Conservation (phyloP, 1,284 basidiomycete genomes). For the Puccinia novopanici region DNA sequence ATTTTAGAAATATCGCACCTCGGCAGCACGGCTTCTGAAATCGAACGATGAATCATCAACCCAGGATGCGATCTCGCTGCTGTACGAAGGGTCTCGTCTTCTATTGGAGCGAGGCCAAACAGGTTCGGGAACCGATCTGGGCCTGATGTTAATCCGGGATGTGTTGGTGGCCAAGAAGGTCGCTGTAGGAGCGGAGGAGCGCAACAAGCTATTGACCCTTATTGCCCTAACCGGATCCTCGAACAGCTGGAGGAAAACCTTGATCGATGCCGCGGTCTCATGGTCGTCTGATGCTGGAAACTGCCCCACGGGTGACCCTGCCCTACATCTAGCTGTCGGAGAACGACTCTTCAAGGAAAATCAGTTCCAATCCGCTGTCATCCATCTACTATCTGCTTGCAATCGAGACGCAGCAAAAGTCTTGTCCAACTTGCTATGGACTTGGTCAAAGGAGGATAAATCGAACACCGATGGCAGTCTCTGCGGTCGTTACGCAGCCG, state of each 20-base stretch:
- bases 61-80: constrained; percentile 36
- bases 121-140: constrained; percentile 39
- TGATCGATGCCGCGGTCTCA: constrained; percentile 38
- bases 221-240: constrained; percentile 14
- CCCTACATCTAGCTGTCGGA: constrained; percentile 12
- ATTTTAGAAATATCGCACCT: constrained; percentile 45
- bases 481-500: constrained; percentile 36
- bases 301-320: constrained; percentile 29
- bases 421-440: constrained; percentile 30
- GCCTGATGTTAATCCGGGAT: constrained; percentile 45
- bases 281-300: constrained; percentile 19
- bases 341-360: constrained; percentile 38
- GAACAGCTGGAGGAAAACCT: constrained; percentile 32
- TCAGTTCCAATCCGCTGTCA: constrained; percentile 3
- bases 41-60: constrained; percentile 25
- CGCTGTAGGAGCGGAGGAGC: constrained; percentile 9
- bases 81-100: constrained; percentile 39
- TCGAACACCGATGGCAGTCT: background rate
- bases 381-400: constrained; percentile 29
- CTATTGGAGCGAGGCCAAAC: constrained; percentile 27
- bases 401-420: constrained; percentile 23
- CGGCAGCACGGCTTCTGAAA: constrained; percentile 42
- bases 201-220: constrained; percentile 29
- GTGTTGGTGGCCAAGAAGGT: constrained; percentile 14
- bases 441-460: constrained; percentile 40